Percentiles rank a stretch among this genome's conserved stretches.
These are phyloP conservation scores for Ceratocystiopsis minuta DNA, from an alignment of 2,329 filamentous ascomycete genomes.

Conservation along the genomic window DNA sequence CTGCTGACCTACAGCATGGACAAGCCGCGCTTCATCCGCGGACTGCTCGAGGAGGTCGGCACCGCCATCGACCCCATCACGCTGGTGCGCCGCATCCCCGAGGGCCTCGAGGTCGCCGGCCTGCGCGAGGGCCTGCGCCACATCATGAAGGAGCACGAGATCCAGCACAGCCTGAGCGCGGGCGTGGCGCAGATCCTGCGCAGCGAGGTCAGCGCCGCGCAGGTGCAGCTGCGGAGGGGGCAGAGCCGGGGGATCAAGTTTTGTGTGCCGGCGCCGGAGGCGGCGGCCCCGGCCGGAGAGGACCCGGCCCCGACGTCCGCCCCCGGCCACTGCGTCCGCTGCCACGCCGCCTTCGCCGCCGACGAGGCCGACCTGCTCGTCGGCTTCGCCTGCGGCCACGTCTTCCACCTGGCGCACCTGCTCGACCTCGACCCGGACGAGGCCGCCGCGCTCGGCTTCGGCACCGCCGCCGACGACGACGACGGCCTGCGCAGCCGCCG, in stretches of 20 bases:
- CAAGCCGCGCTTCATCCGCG: conserved; percentile 85
- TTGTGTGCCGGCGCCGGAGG: conserved; percentile 26
- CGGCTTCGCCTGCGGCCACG: conserved; percentile 67
- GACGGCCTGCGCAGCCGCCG: conserved; percentile 22
- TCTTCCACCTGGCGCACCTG: conserved; percentile 61
- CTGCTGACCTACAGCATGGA: conserved; percentile 93
- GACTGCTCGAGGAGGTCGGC: conserved; percentile 80
- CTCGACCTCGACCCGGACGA: conserved; percentile 33
- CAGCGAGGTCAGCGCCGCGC: conserved; percentile 72
- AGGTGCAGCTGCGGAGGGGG: conserved; percentile 61
- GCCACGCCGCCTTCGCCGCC: conserved; percentile 36
- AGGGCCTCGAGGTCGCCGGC: conserved; percentile 82
- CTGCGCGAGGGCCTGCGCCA: conserved; percentile 73
- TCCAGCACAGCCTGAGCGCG: conserved; percentile 80
- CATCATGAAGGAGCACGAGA: conserved; percentile 89
- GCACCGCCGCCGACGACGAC: conserved; percentile 16
- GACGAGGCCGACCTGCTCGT: conserved; percentile 55
- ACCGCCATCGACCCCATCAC: conserved; percentile 86
- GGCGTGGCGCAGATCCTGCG: conserved; percentile 75
- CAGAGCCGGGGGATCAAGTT: conserved; percentile 82
- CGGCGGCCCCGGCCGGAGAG: background rate
- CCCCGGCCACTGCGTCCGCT: conserved; percentile 42
- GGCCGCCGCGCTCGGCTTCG: conserved; percentile 20
- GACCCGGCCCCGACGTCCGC: conserved; percentile 9
- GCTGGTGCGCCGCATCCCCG: conserved; percentile 76